These are phyloP conservation scores for Phytophthora chlamydospora DNA, from an alignment of 352 stramenopile genomes.

Conservation along the genomic window DNA sequence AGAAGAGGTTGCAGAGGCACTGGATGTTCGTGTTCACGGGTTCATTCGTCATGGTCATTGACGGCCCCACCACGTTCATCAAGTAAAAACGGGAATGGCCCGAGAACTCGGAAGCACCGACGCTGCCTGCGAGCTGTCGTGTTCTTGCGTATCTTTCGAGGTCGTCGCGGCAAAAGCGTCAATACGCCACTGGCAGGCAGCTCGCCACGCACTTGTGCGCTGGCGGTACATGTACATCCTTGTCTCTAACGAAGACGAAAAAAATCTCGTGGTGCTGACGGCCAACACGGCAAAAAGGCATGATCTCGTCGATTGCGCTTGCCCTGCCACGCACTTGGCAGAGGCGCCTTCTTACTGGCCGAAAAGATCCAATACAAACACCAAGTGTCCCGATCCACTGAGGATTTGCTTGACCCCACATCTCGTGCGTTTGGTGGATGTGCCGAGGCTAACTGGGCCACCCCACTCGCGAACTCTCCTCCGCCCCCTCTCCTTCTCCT, in stretches of 20 bases:
- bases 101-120: no score
- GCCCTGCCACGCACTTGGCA: no score
- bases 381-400: slow-evolving; percentile 6
- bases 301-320: slow-evolving; percentile 22
- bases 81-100: no score
- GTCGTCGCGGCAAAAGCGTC: not conserved
- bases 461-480: slow-evolving; percentile 18
- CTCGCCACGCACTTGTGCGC: slow-evolving; percentile 9
- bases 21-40: no score
- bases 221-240: slow-evolving; percentile 9
- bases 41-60: no score
- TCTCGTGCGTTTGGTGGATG: slow-evolving; percentile 7
- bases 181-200: slow-evolving; percentile 2
- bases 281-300: slow-evolving; percentile 4
- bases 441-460: not conserved
- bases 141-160: no score
- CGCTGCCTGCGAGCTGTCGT: no score
- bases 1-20: no score
- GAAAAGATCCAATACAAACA: slow-evolving; percentile 13
- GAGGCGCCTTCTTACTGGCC: slow-evolving; percentile 4
- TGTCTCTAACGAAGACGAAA: slow-evolving; percentile 16
- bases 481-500: not conserved
- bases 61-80: no score
- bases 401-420: slow-evolving; percentile 6
- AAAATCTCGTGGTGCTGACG: slow-evolving; percentile 18